Percentiles rank a stretch among this genome's conserved stretches.
phyloP scores from a whole-genome alignment of 1,284 basidiomycete species.

The Sanghuangporus weigelae region DNA sequence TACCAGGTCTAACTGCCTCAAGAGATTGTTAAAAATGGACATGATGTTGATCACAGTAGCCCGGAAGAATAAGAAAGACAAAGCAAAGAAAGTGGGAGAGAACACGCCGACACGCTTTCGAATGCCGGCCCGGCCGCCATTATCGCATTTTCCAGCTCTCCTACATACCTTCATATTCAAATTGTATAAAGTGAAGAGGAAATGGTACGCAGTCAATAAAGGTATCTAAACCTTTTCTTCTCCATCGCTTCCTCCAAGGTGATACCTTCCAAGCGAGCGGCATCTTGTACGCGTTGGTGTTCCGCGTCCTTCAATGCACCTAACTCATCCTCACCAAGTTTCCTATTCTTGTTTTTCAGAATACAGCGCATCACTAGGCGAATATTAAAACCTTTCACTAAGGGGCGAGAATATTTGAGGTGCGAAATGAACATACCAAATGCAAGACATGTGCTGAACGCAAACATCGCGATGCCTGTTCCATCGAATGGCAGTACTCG shows the following conservation, averaged over 20 bases:
- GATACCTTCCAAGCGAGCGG: conserved; percentile 33
- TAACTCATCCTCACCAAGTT: conserved; percentile 31
- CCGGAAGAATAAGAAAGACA: too few relatives aligned
- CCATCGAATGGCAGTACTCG: conserved; percentile 34
- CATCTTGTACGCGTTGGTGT: conserved; percentile 32
- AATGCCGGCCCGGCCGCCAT: too few relatives aligned
- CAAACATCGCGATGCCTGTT: conserved; percentile 29
- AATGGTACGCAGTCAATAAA: conserved; percentile 25
- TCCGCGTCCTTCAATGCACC: conserved; percentile 28
- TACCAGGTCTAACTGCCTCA: too few relatives aligned
- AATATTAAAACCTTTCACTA: background rate
- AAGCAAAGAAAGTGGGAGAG: too few relatives aligned
- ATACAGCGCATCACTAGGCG: conserved; percentile 28
- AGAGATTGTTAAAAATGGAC: too few relatives aligned
- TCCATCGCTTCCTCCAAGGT: conserved; percentile 34
- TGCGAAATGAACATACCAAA: conserved; percentile 21
- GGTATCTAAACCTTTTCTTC: conserved; percentile 38
- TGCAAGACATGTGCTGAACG: conserved; percentile 26
- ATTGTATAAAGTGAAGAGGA: too few relatives aligned
- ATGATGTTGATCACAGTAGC: too few relatives aligned
- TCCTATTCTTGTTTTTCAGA: conserved; percentile 31
- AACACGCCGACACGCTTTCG: too few relatives aligned
- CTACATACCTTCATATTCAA: too few relatives aligned
- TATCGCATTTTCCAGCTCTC: too few relatives aligned
- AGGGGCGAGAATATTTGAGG: background rate